Base-by-base conservation (phyloP, 2,329 filamentous ascomycete genomes). In the Fusarium multiceps region DNA sequence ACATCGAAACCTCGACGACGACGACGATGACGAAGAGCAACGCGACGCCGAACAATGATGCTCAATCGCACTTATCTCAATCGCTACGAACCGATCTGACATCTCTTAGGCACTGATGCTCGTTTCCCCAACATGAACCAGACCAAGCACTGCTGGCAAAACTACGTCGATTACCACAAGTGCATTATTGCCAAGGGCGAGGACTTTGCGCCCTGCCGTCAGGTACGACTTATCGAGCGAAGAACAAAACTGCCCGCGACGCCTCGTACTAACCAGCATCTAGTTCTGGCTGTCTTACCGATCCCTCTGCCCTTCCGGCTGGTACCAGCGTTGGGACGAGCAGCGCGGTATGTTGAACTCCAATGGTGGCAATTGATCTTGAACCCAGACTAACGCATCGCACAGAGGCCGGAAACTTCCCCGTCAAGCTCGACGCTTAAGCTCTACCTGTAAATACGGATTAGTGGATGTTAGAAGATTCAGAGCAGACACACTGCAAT, bases 121-220 rank as follows among this genome's bases (percentile, higher is more conserved):
- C 95, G 96, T 83, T 99, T 98, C 87, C 96, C 96, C 80, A 97
- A 99, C 88, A 87, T 90, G 88, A 99, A 99, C 88, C 93, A 96
- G 87, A 92, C 94, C 85, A 98, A 98, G 92, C 94, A 99, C 90
- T 99, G 96, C 93, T 99, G 96, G 96, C 97, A 99, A 84, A 99
- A 99, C 90, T 99, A 99, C 86, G 96, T 99, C 87, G 96, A 99
- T 85, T 98, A 99, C 89, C 93, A 99, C 91, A 99, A 99, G 90
- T 99, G 96, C 88, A 94, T 98, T 84, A 87, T 91, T 81, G 95
- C 94, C 85, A 98, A 98, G 90, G 95, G 95, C 84, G 95, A 98
- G 88, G 94, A 98, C 81, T 98, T 98, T 83, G 91, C 93, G 77
- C 95, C 95, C 74, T 98, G 95, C 92, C 92, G 91, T 80, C 94